Conservation (phyloP, 2,329 filamentous ascomycete genomes). For the Phialocephala sp. region DNA sequence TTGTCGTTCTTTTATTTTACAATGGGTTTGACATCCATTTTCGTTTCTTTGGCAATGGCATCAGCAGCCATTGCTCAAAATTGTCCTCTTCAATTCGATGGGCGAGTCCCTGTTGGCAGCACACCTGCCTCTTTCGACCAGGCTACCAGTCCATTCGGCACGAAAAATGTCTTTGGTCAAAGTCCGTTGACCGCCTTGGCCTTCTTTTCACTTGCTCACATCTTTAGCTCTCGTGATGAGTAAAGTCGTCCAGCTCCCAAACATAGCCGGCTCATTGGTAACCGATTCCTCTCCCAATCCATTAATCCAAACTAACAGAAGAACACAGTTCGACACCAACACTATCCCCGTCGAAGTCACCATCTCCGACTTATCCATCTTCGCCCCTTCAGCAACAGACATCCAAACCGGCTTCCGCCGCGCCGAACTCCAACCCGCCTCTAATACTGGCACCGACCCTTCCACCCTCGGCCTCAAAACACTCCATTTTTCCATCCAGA, state of each 20-base stretch:
- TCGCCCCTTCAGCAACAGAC: slow-evolving; percentile 54
- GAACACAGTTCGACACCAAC: slow-evolving; percentile 29
- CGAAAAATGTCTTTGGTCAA: slow-evolving; percentile 58
- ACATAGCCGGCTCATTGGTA: slow-evolving; percentile 48
- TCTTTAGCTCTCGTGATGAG: slow-evolving; percentile 54
- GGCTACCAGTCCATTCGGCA: slow-evolving; percentile 53
- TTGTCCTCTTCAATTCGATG: slow-evolving; percentile 53
- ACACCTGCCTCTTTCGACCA: slow-evolving; percentile 49
- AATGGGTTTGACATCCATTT: slow-evolving; percentile 25
- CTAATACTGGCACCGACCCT: slow-evolving; percentile 57
- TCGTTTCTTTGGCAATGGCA: slow-evolving; percentile 25
- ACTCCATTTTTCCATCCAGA: slow-evolving; percentile 64
- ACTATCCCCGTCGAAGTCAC: slow-evolving; percentile 31
- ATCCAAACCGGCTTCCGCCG: slow-evolving; percentile 65
- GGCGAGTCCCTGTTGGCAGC: slow-evolving; percentile 49
- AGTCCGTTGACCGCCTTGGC: slow-evolving; percentile 35
- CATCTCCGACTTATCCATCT: slow-evolving; percentile 60
- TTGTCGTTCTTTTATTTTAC: slow-evolving; percentile 14
- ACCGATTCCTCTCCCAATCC: slow-evolving; percentile 23
- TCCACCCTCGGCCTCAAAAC: slow-evolving; percentile 62
- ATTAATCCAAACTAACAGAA: background rate
- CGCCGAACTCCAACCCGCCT: slow-evolving; percentile 58
- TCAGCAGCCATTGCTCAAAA: slow-evolving; percentile 39
- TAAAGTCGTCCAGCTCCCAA: slow-evolving; percentile 55
- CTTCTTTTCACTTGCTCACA: background rate